Evolutionary conservation across 2,329 filamentous ascomycete genomes (phyloP).

Genomic region (Ciborinia camelliae): DNA sequence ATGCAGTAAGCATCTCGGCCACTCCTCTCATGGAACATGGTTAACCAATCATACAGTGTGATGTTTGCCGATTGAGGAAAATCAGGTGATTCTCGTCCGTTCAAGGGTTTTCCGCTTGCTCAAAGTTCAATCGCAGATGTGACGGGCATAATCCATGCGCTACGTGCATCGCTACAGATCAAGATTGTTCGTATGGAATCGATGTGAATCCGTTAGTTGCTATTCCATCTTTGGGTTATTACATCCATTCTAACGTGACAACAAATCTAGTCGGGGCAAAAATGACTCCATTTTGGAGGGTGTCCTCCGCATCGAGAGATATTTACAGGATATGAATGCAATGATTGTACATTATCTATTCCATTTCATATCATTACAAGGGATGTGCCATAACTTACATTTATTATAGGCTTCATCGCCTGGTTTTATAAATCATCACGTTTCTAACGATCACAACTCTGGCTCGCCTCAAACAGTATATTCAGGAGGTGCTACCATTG

Average conservation of each 20-base stretch:
- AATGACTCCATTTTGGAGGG: conserved; percentile 51
- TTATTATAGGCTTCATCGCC: conserved; percentile 4
- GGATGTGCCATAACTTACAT: not conserved
- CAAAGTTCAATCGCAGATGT: conserved; percentile 39
- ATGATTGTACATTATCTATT: conserved; percentile 14
- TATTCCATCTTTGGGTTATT: not conserved
- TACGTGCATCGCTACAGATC: conserved; percentile 25
- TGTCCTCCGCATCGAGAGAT: conserved; percentile 46
- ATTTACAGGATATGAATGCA: conserved; percentile 44
- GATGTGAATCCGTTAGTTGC: conserved; percentile 33
- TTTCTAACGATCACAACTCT: not conserved
- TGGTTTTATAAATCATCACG: not conserved
- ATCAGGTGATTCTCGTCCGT: conserved; percentile 40
- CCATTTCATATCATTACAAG: not conserved
- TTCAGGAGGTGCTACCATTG: not conserved
- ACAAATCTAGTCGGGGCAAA: conserved; percentile 43
- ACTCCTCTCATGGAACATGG: not conserved
- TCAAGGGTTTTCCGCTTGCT: conserved; percentile 9
- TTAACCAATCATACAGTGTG: conserved; percentile 41
- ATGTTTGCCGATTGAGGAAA: conserved; percentile 47
- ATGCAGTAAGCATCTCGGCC: conserved; percentile 28
- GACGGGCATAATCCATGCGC: conserved; percentile 47
- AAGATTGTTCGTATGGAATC: conserved; percentile 35
- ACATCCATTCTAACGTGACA: not conserved
- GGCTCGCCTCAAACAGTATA: conserved; percentile 1